Conservation (phyloP, 345 rosid genomes). For the Rhizophora mangle region DNA sequence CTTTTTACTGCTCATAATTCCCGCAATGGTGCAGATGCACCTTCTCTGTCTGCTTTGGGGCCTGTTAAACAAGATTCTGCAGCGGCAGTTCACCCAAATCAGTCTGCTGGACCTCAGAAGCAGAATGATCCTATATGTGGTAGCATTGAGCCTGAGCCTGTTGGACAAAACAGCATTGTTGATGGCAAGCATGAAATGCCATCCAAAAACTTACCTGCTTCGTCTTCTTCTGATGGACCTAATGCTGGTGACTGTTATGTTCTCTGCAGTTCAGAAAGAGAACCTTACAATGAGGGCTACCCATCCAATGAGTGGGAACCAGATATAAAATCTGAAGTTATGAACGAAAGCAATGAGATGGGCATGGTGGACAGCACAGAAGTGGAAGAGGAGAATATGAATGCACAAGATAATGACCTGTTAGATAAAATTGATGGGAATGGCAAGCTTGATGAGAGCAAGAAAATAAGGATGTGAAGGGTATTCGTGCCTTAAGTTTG, state of each 20-base stretch:
- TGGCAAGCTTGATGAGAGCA: constrained; percentile 49
- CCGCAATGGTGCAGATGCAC: constrained; percentile 33
- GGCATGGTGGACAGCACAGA: constrained; percentile 39
- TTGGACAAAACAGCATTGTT: constrained; percentile 21
- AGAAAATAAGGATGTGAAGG: constrained; percentile 74
- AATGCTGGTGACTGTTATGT: constrained; percentile 17
- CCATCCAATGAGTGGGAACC: constrained; percentile 21
- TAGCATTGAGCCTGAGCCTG: constrained; percentile 36
- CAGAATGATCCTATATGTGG: constrained; percentile 49
- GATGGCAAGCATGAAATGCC: constrained; percentile 28
- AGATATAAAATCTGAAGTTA: constrained; percentile 29
- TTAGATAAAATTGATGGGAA: constrained; percentile 44
- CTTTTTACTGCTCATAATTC: constrained; percentile 51
- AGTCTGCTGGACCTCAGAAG: constrained; percentile 31
- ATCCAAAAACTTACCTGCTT: constrained; percentile 15
- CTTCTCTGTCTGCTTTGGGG: constrained; percentile 27
- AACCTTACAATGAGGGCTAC: constrained; percentile 18
- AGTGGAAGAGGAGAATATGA: constrained; percentile 35
- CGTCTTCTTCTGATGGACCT: constrained; percentile 17
- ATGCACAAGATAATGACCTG: constrained; percentile 33
- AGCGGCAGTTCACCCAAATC: constrained; percentile 32
- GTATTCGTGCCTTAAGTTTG: constrained; percentile 73
- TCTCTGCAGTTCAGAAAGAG: constrained; percentile 12
- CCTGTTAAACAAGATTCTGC: constrained; percentile 35
- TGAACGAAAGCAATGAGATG: constrained; percentile 28